Base-by-base conservation (phyloP, 169 alveolate species). In the Perkinsus olseni region DNA sequence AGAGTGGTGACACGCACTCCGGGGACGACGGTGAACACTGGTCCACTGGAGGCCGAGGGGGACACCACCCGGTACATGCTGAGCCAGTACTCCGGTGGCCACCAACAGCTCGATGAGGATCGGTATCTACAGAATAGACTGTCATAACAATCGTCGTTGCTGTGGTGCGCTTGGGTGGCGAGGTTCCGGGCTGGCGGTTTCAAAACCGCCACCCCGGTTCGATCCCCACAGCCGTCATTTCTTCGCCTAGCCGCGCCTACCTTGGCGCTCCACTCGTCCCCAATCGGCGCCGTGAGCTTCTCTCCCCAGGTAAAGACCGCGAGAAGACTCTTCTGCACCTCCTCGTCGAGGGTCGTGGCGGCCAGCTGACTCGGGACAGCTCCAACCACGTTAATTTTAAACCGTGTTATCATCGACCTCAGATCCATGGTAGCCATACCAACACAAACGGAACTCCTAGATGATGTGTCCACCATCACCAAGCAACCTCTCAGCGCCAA, bases 101-200 rank as follows among this genome's bases (percentile, higher is more conserved):
- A 62, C 82, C 28, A 62, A 24, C 82, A 62, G 82, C 82, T 62
- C 82, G 92, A 50, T 92, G 92, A 50, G 45, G 74, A 92, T 39
- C 31, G 93, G 91, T 92, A 40, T 92, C 90, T 40, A 39, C 21
- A 92, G 40, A 92, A 51, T 17, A 50, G 34, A 38, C 0, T 31
- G 11, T 40, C 21, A 40, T 3, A 40, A 6, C 50, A 6, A 3
- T 38, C 90, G 93, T 31, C 34, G 92, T 31, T n/a, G 48, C 37
- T 0, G 92, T 74, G 93, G 92, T 13, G 92, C 21, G 11, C 50
- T 40, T 40, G 50, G 21, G 21, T 6, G 50, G 50, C 3, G 21
- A 40, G 11, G 21, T 6, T 11, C 21, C 50, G 3, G 50, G 11
- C 50, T 91, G 51, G 13, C 74, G n/a, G 92, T 91, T 40, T 40